phyloP scores from a whole-genome alignment of 257 asterid species.

The Paulownia fortunei region DNA sequence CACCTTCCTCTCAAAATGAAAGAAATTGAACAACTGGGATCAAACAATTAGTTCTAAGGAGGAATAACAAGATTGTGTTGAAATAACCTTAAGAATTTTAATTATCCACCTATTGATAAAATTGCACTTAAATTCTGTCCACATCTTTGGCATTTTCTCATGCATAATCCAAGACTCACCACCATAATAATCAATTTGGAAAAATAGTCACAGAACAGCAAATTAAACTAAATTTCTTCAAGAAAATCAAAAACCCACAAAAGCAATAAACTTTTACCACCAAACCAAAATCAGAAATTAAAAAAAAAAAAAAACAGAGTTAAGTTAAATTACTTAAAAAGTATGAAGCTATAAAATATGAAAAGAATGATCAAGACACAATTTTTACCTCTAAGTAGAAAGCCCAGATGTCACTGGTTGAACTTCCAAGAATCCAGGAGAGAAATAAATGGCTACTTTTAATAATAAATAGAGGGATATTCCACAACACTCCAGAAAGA shows the following conservation, averaged over 20 bases:
- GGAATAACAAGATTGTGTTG: neutral
- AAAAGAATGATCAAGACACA: neutral
- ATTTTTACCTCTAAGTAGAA: constrained; percentile 35
- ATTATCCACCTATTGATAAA: constrained; percentile 1
- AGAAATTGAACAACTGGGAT: neutral
- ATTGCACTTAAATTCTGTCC: neutral
- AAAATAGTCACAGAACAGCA: constrained; percentile 3
- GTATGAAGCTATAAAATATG: neutral
- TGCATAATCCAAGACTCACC: neutral
- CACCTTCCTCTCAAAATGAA: neutral
- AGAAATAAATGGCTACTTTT: neutral
- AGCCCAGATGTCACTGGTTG: constrained; percentile 35
- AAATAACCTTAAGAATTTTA: neutral
- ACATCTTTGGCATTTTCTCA: constrained; percentile 11
- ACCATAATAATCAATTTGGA: neutral
- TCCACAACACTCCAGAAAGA: constrained; percentile 34
- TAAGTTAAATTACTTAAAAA: neutral
- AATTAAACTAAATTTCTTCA: neutral
- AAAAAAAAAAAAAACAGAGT: neutral
- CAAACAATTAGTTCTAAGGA: neutral
- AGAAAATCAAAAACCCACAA: constrained; percentile 10
- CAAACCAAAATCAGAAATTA: neutral
- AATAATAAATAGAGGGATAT: neutral
- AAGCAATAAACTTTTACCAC: neutral
- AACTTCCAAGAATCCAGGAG: constrained; percentile 45